phyloP scores from a whole-genome alignment of 2,329 filamentous ascomycete genomes.

The Xylaria arbuscula region DNA sequence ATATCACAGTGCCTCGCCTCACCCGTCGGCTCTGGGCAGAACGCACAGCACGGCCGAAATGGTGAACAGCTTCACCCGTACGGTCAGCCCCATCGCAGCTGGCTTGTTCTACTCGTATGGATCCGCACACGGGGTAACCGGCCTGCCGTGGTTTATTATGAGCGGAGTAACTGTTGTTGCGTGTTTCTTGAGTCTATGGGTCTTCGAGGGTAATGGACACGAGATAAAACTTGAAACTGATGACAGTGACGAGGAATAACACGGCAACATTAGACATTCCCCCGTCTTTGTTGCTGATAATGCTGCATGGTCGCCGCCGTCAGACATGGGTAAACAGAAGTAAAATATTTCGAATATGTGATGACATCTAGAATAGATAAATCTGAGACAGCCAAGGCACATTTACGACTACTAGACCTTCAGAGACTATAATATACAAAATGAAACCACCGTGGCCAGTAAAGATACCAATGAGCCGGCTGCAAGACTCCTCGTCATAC shows the following conservation, averaged over 20 bases:
- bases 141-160: slow-evolving; percentile 29
- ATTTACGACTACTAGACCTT: no score
- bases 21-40: slow-evolving; percentile 30
- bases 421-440: slow-evolving; percentile 13
- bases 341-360: background rate
- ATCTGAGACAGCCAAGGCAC: background rate
- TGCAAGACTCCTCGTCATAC: slow-evolving; percentile 11
- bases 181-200: slow-evolving; percentile 26
- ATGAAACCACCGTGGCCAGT: background rate
- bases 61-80: slow-evolving; percentile 31
- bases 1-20: slow-evolving; percentile 24
- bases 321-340: background rate
- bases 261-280: background rate
- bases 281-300: background rate
- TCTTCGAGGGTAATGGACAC: slow-evolving; percentile 27
- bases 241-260: slow-evolving; percentile 22
- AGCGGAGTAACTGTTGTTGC: slow-evolving; percentile 26
- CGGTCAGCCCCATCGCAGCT: slow-evolving; percentile 25
- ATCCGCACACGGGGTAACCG: slow-evolving; percentile 25
- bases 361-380: background rate
- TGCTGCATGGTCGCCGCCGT: background rate
- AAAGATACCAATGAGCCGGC: background rate
- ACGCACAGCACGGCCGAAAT: slow-evolving; percentile 32
- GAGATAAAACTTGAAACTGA: slow-evolving; percentile 29
- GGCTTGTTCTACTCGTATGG: slow-evolving; percentile 32